phyloP scores from a whole-genome alignment of 148 eudicot genomes.

The Salicornia ramosissima region DNA sequence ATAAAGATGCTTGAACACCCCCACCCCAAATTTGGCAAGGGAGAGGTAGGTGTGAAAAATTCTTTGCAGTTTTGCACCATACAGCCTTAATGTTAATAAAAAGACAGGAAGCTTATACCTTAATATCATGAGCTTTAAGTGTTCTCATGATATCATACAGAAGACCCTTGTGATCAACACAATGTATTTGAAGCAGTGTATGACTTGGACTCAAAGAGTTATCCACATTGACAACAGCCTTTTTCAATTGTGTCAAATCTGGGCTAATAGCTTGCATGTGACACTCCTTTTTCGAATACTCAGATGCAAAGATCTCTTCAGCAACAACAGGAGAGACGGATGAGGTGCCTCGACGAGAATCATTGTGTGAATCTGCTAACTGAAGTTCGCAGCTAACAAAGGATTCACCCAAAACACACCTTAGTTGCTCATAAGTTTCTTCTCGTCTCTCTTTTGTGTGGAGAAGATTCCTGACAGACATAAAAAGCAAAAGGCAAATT shows the following conservation, averaged over 20 bases:
- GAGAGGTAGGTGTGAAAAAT: background rate
- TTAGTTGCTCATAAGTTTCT: slow-evolving; percentile 47
- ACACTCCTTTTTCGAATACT: slow-evolving; percentile 46
- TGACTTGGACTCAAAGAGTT: slow-evolving; percentile 77
- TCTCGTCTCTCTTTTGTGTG: slow-evolving; percentile 66
- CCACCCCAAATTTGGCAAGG: background rate
- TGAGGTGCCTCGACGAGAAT: slow-evolving; percentile 45
- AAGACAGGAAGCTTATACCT: slow-evolving; percentile 38
- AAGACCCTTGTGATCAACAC: slow-evolving; percentile 79
- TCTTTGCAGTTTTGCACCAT: background rate
- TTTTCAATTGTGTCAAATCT: slow-evolving; percentile 52
- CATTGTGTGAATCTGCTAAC: slow-evolving; percentile 52
- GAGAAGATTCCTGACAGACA: slow-evolving; percentile 54
- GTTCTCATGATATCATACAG: slow-evolving; percentile 78
- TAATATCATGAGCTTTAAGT: slow-evolving; percentile 57
- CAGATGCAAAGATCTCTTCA: slow-evolving; percentile 57
- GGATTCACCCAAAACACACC: slow-evolving; percentile 58
- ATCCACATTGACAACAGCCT: slow-evolving; percentile 50
- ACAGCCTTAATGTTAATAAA: background rate
- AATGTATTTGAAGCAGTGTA: slow-evolving; percentile 75
- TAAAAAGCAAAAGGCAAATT: slow-evolving; percentile 11
- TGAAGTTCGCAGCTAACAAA: slow-evolving; percentile 68
- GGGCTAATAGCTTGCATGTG: slow-evolving; percentile 62
- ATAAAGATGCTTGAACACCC: background rate
- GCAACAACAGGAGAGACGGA: slow-evolving; percentile 62